Percentiles rank a stretch among this genome's conserved stretches.
phyloP scores from a whole-genome alignment of 1,284 basidiomycete genomes.

The Bjerkandera adusta region DNA sequence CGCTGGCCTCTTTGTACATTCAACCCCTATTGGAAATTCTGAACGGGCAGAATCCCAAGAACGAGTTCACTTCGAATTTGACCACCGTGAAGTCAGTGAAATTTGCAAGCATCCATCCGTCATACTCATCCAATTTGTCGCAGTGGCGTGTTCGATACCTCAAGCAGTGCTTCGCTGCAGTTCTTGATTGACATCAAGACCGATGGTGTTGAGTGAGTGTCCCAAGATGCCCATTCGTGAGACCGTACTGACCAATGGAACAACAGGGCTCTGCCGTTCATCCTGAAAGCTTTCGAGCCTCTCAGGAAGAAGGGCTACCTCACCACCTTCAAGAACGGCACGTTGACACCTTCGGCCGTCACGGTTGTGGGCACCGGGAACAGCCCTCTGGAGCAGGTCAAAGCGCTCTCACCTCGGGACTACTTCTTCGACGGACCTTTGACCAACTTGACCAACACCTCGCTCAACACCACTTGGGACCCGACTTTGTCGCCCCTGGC shows the following conservation, averaged over 20 bases:
- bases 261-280: constrained; percentile 42
- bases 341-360: constrained; percentile 36
- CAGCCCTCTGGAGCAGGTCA: constrained; percentile 48
- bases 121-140: constrained; percentile 15
- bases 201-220: constrained; percentile 43
- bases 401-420: constrained; percentile 44
- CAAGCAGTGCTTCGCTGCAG: constrained; percentile 40
- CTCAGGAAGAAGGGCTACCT: constrained; percentile 44
- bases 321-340: constrained; percentile 44
- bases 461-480: constrained; percentile 40
- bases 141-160: constrained; percentile 48
- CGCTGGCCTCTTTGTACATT: constrained; percentile 45
- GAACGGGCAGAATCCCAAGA: constrained; percentile 41
- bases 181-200: constrained; percentile 54
- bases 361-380: constrained; percentile 54
- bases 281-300: constrained; percentile 46
- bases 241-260: not conserved
- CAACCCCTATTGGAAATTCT: constrained; percentile 45
- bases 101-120: not conserved
- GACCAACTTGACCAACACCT: constrained; percentile 35
- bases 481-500: constrained; percentile 46
- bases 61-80: constrained; percentile 38
- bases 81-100: constrained; percentile 39
- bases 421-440: constrained; percentile 56
- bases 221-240: not conserved